A percentile compares a stretch with the other conserved stretches of the same genome.
These are phyloP conservation scores for Nannizzia gypsea DNA, from an alignment of 2,329 filamentous ascomycete species.

Conservation along the genomic window DNA sequence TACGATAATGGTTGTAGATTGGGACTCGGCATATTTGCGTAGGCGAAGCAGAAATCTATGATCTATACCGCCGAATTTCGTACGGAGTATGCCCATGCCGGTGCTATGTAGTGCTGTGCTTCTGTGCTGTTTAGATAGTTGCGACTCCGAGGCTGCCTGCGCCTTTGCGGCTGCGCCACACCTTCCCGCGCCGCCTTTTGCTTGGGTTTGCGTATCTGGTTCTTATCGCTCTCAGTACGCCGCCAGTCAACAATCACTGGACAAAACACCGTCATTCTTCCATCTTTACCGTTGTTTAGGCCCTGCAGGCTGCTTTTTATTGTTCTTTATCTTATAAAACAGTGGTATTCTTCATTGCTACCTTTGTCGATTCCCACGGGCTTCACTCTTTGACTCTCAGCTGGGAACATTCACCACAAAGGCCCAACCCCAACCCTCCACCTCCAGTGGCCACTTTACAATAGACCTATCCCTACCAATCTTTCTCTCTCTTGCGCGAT, in stretches of 20 bases:
- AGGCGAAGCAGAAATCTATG: too few species aligned
- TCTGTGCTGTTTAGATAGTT: too few species aligned
- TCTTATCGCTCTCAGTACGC: not conserved
- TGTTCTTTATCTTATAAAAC: not conserved
- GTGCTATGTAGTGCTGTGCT: too few species aligned
- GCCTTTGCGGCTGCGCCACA: conserved; percentile 1
- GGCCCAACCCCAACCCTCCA: not conserved
- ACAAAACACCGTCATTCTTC: not conserved
- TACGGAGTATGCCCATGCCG: too few species aligned
- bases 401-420: not conserved
- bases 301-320: not conserved
- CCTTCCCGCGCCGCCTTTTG: not conserved
- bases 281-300: not conserved
- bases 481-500: not conserved
- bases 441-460: not conserved
- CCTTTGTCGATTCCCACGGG: not conserved
- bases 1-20: too few species aligned
- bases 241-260: not conserved
- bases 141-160: not conserved
- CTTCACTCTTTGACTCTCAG: not conserved
- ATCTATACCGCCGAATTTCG: too few species aligned
- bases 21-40: too few species aligned
- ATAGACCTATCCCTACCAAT: not conserved
- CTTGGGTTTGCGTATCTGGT: not conserved
- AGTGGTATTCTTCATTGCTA: not conserved